Conservation (phyloP, 208 protist species). For the Porcisia hertigi region DNA sequence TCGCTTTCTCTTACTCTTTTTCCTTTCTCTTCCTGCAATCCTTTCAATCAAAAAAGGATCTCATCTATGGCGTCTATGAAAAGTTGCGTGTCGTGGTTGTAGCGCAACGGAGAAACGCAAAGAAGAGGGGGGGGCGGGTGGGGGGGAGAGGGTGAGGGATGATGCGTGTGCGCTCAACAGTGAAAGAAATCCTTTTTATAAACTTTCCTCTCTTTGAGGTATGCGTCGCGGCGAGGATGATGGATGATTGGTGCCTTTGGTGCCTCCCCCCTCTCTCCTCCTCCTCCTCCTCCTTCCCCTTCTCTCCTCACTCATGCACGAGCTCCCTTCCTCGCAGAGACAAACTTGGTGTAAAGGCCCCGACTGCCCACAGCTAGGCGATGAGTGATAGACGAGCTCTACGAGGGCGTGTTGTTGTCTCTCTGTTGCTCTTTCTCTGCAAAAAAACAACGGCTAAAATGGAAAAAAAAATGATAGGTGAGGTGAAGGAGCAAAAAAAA, state of each 20-base stretch:
- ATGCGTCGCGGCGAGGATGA: not conserved
- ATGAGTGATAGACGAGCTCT: not conserved
- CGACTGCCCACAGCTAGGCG: not conserved
- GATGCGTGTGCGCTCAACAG: no score
- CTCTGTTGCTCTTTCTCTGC: not conserved
- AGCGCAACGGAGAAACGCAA: not conserved
- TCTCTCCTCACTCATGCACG: not conserved
- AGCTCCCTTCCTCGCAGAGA: not conserved
- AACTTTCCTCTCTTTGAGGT: not conserved
- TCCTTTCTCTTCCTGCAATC: not conserved
- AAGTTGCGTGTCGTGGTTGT: not conserved
- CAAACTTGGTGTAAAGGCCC: not conserved
- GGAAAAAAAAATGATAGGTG: not conserved
- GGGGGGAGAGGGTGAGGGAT: no score
- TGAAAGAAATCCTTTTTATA: not conserved
- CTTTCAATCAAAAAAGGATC: not conserved
- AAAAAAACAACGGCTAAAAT: no score
- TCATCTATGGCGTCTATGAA: not conserved
- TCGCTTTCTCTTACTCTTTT: not conserved
- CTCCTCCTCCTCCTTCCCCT: not conserved
- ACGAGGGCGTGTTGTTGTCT: not conserved
- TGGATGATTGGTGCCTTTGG: no score
- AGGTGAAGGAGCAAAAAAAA: not conserved
- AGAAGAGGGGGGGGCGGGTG: not conserved
- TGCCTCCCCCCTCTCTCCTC: not conserved